Evolutionary conservation across 305 asterid species (phyloP).

Genomic region (Vinca major): DNA sequence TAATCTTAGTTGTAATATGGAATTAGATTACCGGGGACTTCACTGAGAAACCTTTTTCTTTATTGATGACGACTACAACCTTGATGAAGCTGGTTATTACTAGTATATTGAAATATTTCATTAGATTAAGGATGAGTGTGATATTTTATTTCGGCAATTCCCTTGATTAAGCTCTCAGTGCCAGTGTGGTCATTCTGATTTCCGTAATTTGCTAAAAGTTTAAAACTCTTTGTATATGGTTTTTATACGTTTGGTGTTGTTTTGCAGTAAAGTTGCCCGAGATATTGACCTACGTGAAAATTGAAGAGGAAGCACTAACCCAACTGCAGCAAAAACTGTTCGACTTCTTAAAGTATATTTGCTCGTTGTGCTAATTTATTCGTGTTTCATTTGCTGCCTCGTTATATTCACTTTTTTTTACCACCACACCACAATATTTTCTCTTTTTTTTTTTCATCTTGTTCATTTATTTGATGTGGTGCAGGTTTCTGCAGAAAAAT

Average conservation of each 20-base stretch:
- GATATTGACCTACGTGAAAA: constrained; percentile 49
- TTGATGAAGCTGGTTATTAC: background rate
- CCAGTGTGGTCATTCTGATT: background rate
- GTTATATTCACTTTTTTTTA: background rate
- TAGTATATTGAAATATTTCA: background rate
- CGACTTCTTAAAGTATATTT: constrained; percentile 69
- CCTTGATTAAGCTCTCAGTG: background rate
- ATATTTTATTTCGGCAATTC: background rate
- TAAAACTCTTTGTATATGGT: background rate
- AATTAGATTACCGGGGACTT: background rate
- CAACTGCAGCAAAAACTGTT: constrained; percentile 74
- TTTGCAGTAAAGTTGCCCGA: constrained; percentile 91
- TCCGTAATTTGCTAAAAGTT: background rate
- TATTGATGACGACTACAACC: background rate
- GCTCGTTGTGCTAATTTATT: constrained; percentile 4
- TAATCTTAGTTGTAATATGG: background rate
- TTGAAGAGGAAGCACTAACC: constrained; percentile 63
- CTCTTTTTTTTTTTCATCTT: background rate
- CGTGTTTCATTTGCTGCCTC: background rate
- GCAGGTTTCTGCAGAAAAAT: constrained; percentile 66
- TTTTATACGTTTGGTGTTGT: constrained; percentile 14
- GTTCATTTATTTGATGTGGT: background rate
- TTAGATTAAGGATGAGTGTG: background rate
- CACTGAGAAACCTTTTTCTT: background rate
- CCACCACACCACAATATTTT: background rate